Conservation (phyloP, 257 asterid genomes). For the Jacaranda mimosifolia region DNA sequence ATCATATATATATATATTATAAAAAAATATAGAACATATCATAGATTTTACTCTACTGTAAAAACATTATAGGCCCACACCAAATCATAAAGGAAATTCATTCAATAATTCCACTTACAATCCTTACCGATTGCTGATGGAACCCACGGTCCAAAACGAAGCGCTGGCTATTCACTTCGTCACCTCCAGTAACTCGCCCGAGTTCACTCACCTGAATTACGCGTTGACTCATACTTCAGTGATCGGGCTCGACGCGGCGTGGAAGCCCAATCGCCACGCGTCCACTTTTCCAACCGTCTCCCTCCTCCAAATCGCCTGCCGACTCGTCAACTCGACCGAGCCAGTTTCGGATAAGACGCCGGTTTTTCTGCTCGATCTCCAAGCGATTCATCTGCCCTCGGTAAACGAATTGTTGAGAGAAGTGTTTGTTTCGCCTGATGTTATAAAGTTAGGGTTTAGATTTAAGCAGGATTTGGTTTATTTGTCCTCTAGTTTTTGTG, state of each 20-base stretch:
- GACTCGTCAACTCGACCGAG: slow-evolving; percentile 40
- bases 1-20: no score
- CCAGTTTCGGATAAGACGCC: slow-evolving; percentile 45
- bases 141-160: slow-evolving; percentile 42
- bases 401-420: slow-evolving; percentile 63
- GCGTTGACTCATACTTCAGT: slow-evolving; percentile 70
- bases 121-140: slow-evolving; percentile 40
- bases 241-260: slow-evolving; percentile 91
- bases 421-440: slow-evolving; percentile 56
- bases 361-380: slow-evolving; percentile 83
- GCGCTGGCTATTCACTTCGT: slow-evolving; percentile 53
- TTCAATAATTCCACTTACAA: slow-evolving; percentile 5
- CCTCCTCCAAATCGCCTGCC: slow-evolving; percentile 95
- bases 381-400: slow-evolving; percentile 56
- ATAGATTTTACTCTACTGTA: no score
- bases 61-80: slow-evolving; percentile 2
- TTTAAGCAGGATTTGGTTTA: slow-evolving; percentile 93
- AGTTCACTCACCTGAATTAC: slow-evolving; percentile 62
- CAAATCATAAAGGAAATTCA: neutral
- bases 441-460: slow-evolving; percentile 79
- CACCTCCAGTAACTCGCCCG: slow-evolving; percentile 67
- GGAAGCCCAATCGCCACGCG: slow-evolving; percentile 76
- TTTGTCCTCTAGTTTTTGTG: slow-evolving; percentile 77
- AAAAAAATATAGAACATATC: no score
- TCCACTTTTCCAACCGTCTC: slow-evolving; percentile 81